These are phyloP conservation scores for Diospyros kaki DNA, from an alignment of 148 eudicot genomes.

Conservation along the genomic window DNA sequence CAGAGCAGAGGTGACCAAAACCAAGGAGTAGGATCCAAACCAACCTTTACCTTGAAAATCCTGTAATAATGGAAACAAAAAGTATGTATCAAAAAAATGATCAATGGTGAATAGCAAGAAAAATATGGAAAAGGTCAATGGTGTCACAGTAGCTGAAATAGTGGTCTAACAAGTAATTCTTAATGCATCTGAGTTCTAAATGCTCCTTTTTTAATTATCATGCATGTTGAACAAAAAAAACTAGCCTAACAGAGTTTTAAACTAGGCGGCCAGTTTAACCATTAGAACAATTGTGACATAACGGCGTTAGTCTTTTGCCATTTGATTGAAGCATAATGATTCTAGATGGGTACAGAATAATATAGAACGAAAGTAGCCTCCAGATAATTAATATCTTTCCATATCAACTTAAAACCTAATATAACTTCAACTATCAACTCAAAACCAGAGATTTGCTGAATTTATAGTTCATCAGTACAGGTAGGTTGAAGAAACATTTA, in stretches of 20 bases:
- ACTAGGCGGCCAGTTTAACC: not conserved
- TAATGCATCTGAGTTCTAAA: not conserved
- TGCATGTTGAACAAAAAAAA: not conserved
- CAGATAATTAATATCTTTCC: no score
- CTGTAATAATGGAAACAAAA: slow-evolving; percentile 11
- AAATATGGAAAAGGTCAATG: no score
- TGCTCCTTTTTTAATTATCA: not conserved
- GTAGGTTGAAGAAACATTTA: not conserved
- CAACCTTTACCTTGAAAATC: slow-evolving; percentile 13
- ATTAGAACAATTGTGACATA: not conserved
- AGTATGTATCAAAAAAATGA: not conserved
- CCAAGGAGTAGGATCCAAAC: slow-evolving; percentile 6
- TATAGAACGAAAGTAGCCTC: no score
- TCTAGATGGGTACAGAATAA: not conserved
- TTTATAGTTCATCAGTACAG: not conserved
- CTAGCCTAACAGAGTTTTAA: not conserved
- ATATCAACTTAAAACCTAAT: no score
- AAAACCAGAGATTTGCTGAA: not conserved
- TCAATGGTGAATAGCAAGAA: not conserved
- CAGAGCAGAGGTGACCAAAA: not conserved
- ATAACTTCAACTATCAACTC: not conserved
- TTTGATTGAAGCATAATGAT: not conserved
- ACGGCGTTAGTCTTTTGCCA: not conserved
- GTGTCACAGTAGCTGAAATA: not conserved
- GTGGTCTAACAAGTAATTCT: not conserved